Evolutionary conservation across 495 filamentous ascomycete species (phyloP).

Genomic region (Neurospora pannonica): DNA sequence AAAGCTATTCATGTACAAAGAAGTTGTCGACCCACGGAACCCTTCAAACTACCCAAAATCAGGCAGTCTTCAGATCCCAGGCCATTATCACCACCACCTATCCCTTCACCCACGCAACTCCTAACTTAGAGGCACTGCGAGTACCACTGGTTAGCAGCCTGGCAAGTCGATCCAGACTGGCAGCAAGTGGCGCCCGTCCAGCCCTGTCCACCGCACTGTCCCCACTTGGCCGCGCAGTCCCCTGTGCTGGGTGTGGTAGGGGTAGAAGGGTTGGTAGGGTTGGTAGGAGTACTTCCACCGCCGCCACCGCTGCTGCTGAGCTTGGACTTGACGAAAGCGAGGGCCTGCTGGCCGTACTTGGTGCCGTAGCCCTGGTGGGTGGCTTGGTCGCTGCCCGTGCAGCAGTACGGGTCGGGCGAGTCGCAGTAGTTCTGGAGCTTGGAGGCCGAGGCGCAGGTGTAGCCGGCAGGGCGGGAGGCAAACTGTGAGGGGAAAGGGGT

Average conservation of each 20-base stretch:
- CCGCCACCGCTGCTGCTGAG: slow-evolving; percentile 6
- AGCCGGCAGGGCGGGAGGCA: slow-evolving; percentile 45
- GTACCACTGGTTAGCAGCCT: slow-evolving; percentile 37
- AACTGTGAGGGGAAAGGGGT: slow-evolving; percentile 29
- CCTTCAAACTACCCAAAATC: background rate
- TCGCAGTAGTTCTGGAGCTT: slow-evolving; percentile 57
- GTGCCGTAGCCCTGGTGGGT: slow-evolving; percentile 49
- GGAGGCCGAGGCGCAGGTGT: slow-evolving; percentile 38
- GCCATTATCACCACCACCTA: slow-evolving; percentile 4
- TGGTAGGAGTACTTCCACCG: slow-evolving; percentile 2
- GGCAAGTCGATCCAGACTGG: slow-evolving; percentile 32
- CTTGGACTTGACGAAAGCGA: slow-evolving; percentile 45
- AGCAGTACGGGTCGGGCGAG: slow-evolving; percentile 53
- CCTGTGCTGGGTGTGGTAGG: slow-evolving; percentile 15
- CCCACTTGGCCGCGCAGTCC: slow-evolving; percentile 25
- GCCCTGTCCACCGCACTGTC: slow-evolving; percentile 41
- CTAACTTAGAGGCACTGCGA: slow-evolving; percentile 32
- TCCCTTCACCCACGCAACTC: background rate
- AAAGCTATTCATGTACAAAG: background rate
- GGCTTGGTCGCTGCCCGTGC: slow-evolving; percentile 47
- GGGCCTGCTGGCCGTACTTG: slow-evolving; percentile 49
- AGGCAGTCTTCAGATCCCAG: background rate
- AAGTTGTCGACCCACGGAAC: background rate
- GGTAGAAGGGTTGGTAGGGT: background rate
- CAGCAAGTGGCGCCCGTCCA: slow-evolving; percentile 41